Evolutionary conservation across 768 basidiomycete genomes (phyloP).

Genomic region (Tephrocybe sp.): DNA sequence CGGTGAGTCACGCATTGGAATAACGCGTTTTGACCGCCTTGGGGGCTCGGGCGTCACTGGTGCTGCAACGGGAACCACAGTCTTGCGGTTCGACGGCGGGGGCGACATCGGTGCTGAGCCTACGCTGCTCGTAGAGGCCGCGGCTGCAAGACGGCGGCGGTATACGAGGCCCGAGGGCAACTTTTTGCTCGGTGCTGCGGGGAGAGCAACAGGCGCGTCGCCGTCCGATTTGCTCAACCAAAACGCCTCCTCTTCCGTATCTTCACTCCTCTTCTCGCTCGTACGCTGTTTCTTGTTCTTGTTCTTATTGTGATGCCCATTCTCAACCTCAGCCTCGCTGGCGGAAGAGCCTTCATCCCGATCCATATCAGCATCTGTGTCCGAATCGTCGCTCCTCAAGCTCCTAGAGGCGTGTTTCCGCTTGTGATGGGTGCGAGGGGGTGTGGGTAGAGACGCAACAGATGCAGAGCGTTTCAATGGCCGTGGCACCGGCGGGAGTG

Average conservation of each 20-base stretch:
- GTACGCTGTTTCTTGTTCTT: conserved; percentile 40
- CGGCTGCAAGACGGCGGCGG: conserved; percentile 28
- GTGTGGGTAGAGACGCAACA: conserved; percentile 63
- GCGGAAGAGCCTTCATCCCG: conserved; percentile 29
- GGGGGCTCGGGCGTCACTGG: conserved; percentile 39
- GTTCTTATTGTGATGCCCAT: conserved; percentile 10
- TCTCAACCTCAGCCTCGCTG: conserved; percentile 27
- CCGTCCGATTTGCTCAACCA: conserved; percentile 37
- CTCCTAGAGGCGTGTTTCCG: conserved; percentile 34
- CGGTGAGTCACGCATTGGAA: conserved; percentile 57
- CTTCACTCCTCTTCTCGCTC: conserved; percentile 30
- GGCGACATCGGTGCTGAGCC: conserved; percentile 54
- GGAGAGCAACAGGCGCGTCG: conserved; percentile 10
- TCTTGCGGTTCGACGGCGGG: conserved; percentile 60
- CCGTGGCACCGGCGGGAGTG: conserved; percentile 31
- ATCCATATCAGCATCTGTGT: conserved; percentile 37
- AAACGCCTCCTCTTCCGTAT: conserved; percentile 53
- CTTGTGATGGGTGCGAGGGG: conserved; percentile 58
- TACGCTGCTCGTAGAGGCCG: conserved; percentile 19
- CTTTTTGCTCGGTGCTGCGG: conserved; percentile 17
- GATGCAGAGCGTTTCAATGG: conserved; percentile 66
- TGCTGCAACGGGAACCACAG: conserved; percentile 30
- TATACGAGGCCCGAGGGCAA: conserved; percentile 33
- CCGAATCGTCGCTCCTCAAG: conserved; percentile 44
- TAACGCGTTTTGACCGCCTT: conserved; percentile 10